Evolutionary conservation across 805 yeast species (phyloP), one percentile per base, ranked within the genome.

Genomic region (Yamadazyma scolyti): DNA sequence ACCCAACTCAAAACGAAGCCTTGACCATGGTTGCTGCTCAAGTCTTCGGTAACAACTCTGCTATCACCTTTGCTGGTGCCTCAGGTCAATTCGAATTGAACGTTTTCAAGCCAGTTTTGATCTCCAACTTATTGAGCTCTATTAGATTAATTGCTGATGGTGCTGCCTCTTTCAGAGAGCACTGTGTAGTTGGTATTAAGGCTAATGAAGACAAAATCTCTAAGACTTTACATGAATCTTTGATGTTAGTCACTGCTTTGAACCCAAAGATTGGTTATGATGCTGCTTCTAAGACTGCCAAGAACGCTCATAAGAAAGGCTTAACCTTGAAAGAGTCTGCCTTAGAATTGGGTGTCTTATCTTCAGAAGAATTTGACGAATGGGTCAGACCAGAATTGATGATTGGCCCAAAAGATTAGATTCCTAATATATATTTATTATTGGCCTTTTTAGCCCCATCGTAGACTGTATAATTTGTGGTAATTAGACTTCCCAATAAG

Each of bases 261-360:
- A 93, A 93, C 78, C 97, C 98, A 53, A 88, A 90, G 80, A 93
- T 93, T 51, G 98, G 98, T 54, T 93, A 93, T 70, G 98, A 93
- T 58, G 76, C 80, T 50, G 97, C 98, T 37, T 87, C 97, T 37
- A 89, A 90, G 78, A 90, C 88, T 33, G 98, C 98, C 48, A 93
- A 93, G 76, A 86, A 93, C 59, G 98, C 98, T 29, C 97, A 93
- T 78, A 83, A 89, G 72, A 88, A 93, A 74, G 96, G 97, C 16
- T 73, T 90, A 52, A 93, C 98, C 27, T 77, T 93, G 67, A 93
- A 93, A 71, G 84, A 88, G 65, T 79, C 95, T 42, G 96, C 97
- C 40, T 70, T 93, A 49, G 95, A 93, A 68, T 78, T 93, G 52
- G 87, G 86, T 40, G 90, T 81, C 31, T 73, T 93, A 55, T 72